Conservation (phyloP, 129 eudicot species). For the Centaurea solstitialis region DNA sequence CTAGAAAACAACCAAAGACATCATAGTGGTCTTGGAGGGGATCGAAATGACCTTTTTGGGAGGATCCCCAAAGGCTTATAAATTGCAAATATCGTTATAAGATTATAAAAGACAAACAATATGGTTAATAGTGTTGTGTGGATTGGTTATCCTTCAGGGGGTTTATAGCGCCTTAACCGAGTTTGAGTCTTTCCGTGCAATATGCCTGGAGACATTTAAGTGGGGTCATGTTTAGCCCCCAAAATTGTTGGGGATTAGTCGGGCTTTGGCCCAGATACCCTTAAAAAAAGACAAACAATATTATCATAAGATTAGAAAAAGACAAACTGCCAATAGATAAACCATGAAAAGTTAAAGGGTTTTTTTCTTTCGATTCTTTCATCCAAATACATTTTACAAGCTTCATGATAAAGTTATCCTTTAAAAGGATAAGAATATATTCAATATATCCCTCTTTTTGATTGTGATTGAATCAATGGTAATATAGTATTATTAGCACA, state of each 20-base stretch:
- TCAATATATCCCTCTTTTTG: neutral
- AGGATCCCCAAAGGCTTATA: neutral
- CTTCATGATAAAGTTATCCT: neutral
- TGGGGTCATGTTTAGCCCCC: too few species aligned
- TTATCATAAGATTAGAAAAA: constrained; percentile 7
- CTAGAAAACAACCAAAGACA: neutral
- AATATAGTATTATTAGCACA: neutral
- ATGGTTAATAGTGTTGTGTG: too few species aligned
- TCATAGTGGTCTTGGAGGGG: neutral
- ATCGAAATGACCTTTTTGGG: too few species aligned
- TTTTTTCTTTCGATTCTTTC: constrained; percentile 31
- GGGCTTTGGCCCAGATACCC: too few species aligned
- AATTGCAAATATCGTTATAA: neutral
- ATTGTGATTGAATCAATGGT: neutral
- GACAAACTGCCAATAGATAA: constrained; percentile 23
- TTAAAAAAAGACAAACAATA: neutral
- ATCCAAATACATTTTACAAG: neutral
- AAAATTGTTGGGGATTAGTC: too few species aligned
- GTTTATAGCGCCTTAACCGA: too few species aligned
- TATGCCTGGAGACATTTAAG: too few species aligned
- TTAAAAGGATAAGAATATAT: too few species aligned
- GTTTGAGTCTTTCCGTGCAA: too few species aligned
- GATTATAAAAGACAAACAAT: neutral
- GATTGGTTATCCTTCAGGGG: too few species aligned
- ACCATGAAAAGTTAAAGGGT: constrained; percentile 27